These are phyloP conservation scores for Bifiguratus adelaidae DNA, from an alignment of 192 early-diverging fungal species.

Conservation along the genomic window DNA sequence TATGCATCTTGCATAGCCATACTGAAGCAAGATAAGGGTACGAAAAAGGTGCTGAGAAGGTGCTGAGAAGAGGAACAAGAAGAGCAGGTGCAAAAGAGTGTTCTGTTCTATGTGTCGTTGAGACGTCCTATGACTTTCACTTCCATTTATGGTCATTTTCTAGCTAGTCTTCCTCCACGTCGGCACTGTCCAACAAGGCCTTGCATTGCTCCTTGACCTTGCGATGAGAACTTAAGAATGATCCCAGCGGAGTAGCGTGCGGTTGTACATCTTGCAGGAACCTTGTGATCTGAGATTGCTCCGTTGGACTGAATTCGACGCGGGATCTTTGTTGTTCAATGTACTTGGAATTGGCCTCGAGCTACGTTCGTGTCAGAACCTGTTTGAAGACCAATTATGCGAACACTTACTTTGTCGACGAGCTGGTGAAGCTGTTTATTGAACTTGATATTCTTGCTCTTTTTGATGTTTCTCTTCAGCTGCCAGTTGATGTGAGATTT, in stretches of 20 bases:
- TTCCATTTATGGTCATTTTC: no score
- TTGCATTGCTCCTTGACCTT: slow-evolving; percentile 40
- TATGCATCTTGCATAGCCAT: slow-evolving; percentile 25
- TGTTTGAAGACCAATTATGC: background rate
- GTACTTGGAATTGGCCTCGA: slow-evolving; percentile 70
- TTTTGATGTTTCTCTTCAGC: slow-evolving; percentile 80
- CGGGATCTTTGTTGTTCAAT: slow-evolving; percentile 62
- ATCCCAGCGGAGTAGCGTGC: slow-evolving; percentile 32
- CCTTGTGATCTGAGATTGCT: slow-evolving; percentile 25
- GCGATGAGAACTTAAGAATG: slow-evolving; percentile 29
- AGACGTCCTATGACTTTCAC: no score
- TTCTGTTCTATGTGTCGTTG: no score
- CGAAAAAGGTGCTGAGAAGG: no score
- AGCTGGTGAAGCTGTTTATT: slow-evolving; percentile 76
- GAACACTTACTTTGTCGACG: slow-evolving; percentile 57
- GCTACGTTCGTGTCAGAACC: slow-evolving; percentile 13
- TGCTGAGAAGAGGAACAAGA: no score
- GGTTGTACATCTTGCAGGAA: slow-evolving; percentile 27
- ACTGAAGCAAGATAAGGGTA: no score
- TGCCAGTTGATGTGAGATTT: slow-evolving; percentile 6
- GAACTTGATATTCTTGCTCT: slow-evolving; percentile 61
- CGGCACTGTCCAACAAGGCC: slow-evolving; percentile 21
- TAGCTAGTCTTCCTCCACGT: background rate
- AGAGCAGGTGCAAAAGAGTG: no score
- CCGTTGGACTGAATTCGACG: slow-evolving; percentile 50